Conservation (phyloP, 495 filamentous ascomycete genomes). For the Trichoderma erinaceum region DNA sequence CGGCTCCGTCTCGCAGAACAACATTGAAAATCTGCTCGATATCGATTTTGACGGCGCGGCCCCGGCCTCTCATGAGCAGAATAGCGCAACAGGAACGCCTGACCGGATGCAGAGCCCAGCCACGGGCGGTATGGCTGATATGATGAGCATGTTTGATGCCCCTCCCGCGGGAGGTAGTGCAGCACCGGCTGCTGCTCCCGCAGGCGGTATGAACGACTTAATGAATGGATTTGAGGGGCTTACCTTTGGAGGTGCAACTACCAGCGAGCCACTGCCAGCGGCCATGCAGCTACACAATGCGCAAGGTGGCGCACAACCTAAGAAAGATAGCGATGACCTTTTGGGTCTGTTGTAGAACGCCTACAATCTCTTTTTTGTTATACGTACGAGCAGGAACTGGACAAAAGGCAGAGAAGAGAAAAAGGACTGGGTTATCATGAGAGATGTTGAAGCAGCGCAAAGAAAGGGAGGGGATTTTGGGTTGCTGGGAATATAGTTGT, state of each 20-base stretch:
- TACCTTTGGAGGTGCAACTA: slow-evolving; percentile 54
- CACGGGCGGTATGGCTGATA: slow-evolving; percentile 66
- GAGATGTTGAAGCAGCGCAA: neutral
- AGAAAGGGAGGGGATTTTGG: neutral
- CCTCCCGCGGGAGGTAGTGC: slow-evolving; percentile 25
- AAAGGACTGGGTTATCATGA: neutral
- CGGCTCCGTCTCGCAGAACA: slow-evolving; percentile 57
- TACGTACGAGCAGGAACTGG: neutral
- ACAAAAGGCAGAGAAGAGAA: neutral
- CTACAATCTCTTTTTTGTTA: neutral
- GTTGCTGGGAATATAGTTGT: slow-evolving; percentile 5
- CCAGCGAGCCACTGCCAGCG: slow-evolving; percentile 51
- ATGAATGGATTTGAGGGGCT: slow-evolving; percentile 82
- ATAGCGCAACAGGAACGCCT: slow-evolving; percentile 67
- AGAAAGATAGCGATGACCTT: slow-evolving; percentile 81
- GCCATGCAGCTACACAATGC: slow-evolving; percentile 45
- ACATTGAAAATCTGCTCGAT: slow-evolving; percentile 91
- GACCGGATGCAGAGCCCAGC: slow-evolving; percentile 65
- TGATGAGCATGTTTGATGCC: slow-evolving; percentile 77
- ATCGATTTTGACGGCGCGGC: slow-evolving; percentile 97
- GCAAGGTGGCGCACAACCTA: slow-evolving; percentile 31
- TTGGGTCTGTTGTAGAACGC: slow-evolving; percentile 70
- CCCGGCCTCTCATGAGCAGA: slow-evolving; percentile 77
- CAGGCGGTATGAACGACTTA: slow-evolving; percentile 48
- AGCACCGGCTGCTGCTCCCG: slow-evolving; percentile 25